phyloP scores from a whole-genome alignment of 352 stramenopile species.

The Plasmopara muralis region DNA sequence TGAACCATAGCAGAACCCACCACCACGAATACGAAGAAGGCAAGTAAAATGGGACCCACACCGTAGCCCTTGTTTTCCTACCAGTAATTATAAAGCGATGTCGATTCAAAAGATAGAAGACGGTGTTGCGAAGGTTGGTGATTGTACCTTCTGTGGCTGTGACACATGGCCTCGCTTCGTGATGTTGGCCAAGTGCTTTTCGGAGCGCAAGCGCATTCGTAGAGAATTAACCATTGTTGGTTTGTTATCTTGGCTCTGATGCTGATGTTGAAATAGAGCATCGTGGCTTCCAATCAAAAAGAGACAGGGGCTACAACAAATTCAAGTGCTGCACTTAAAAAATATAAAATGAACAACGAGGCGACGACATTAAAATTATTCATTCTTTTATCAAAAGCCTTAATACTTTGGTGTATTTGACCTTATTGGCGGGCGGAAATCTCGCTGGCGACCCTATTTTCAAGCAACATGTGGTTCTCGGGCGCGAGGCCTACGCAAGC shows the following conservation, averaged over 20 bases:
- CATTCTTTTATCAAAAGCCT: not conserved
- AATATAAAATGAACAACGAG: not conserved
- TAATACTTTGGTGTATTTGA: not conserved
- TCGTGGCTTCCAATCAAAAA: slow-evolving; percentile 7
- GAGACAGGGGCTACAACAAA: slow-evolving; percentile 4
- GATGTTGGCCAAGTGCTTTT: slow-evolving; percentile 86
- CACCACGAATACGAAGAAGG: slow-evolving; percentile 85
- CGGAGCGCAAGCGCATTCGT: slow-evolving; percentile 81
- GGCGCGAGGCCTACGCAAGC: slow-evolving; percentile 94
- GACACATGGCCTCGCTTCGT: slow-evolving; percentile 80
- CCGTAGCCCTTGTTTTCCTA: slow-evolving; percentile 69
- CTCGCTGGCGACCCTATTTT: slow-evolving; percentile 90
- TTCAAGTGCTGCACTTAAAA: slow-evolving; percentile 4
- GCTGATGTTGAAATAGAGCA: slow-evolving; percentile 20
- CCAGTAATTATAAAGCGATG: not conserved
- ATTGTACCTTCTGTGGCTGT: slow-evolving; percentile 64
- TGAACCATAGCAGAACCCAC: slow-evolving; percentile 83
- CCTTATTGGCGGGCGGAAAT: slow-evolving; percentile 62
- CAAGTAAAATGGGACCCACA: slow-evolving; percentile 69
- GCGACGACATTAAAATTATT: no score
- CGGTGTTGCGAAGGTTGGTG: not conserved
- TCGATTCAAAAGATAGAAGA: not conserved
- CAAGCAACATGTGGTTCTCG: slow-evolving; percentile 98
- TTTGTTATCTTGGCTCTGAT: slow-evolving; percentile 2
- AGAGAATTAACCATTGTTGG: slow-evolving; percentile 42